phyloP scores from a whole-genome alignment of 192 early-diverging fungal genomes.

The Entrophospora sp. region DNA sequence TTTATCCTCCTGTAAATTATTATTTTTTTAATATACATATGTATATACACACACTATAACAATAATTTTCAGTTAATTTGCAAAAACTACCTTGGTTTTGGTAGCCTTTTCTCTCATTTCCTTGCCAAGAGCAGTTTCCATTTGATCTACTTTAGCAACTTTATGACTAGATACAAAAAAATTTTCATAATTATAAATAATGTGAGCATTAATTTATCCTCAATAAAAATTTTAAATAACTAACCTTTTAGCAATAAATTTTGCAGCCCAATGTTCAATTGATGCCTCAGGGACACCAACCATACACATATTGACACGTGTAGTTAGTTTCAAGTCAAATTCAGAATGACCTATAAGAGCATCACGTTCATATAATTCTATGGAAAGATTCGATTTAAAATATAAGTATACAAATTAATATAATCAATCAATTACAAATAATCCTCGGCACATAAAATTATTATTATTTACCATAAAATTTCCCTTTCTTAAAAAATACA shows the following conservation, averaged over 20 bases:
- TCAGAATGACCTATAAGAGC: constrained; percentile 92
- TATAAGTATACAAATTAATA: no score
- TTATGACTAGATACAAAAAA: no score
- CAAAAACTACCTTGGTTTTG: constrained; percentile 33
- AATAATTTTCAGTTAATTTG: no score
- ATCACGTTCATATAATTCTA: constrained; percentile 97
- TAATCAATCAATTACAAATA: no score
- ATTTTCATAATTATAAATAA: no score
- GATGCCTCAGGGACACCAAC: constrained; percentile 91
- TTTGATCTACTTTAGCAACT: constrained; percentile 95
- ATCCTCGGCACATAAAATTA: no score
- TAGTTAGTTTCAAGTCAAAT: constrained; percentile 94
- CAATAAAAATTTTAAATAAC: no score
- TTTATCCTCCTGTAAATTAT: constrained; percentile 62
- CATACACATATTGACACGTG: constrained; percentile 98
- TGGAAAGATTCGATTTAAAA: no score
- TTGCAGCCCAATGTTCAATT: constrained; percentile 91
- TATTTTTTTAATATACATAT: no score
- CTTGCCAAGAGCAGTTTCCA: constrained; percentile 94
- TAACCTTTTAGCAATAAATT: constrained; percentile 91
- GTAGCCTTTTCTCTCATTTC: constrained; percentile 70
- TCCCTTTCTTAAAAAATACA: constrained; percentile 99
- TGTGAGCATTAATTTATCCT: no score
- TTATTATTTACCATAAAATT: constrained; percentile 73
- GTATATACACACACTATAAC: no score